Percentiles rank a stretch among this genome's conserved stretches.
phyloP scores from a whole-genome alignment of 1,284 basidiomycete species.

The Ustilago trichophora region DNA sequence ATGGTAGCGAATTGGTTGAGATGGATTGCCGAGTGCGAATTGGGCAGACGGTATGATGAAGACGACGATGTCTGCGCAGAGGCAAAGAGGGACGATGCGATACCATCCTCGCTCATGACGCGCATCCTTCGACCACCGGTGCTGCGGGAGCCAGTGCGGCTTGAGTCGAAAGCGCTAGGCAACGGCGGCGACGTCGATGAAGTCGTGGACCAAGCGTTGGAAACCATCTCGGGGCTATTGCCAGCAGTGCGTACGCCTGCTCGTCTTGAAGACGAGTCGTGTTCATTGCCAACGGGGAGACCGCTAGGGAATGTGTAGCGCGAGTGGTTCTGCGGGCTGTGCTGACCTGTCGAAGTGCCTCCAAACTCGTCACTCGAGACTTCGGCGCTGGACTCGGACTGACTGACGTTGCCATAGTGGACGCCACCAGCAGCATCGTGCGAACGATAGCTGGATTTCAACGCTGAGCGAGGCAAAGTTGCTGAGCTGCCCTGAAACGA shows the following conservation, averaged over 20 bases:
- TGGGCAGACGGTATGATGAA: slow-evolving; percentile 15
- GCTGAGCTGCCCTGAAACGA: slow-evolving; percentile 18
- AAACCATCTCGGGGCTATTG: slow-evolving; percentile 26
- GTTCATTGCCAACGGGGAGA: background rate
- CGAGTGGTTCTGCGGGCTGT: slow-evolving; percentile 9
- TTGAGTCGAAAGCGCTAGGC: slow-evolving; percentile 9
- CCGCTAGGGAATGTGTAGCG: slow-evolving; percentile 17
- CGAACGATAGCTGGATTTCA: slow-evolving; percentile 6
- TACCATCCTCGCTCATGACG: slow-evolving; percentile 52
- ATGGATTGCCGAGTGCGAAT: slow-evolving; percentile 26
- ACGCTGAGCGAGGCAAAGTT: slow-evolving; percentile 26
- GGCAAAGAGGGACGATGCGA: slow-evolving; percentile 16
- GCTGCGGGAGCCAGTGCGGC: slow-evolving; percentile 25
- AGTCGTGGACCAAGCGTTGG: slow-evolving; percentile 2
- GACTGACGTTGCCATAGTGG: slow-evolving; percentile 1
- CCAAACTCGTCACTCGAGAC: slow-evolving; percentile 38
- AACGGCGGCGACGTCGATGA: background rate
- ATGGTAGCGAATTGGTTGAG: slow-evolving; percentile 13
- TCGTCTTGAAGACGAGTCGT: background rate
- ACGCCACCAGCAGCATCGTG: slow-evolving; percentile 1
- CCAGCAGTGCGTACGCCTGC: slow-evolving; percentile 11
- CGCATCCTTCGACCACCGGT: slow-evolving; percentile 33
- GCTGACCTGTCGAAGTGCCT: slow-evolving; percentile 15
- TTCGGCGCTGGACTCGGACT: slow-evolving; percentile 35
- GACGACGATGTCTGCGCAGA: slow-evolving; percentile 1